Evolutionary conservation across 1,284 basidiomycete species (phyloP).

Genomic region (Tausonia pullulans): DNA sequence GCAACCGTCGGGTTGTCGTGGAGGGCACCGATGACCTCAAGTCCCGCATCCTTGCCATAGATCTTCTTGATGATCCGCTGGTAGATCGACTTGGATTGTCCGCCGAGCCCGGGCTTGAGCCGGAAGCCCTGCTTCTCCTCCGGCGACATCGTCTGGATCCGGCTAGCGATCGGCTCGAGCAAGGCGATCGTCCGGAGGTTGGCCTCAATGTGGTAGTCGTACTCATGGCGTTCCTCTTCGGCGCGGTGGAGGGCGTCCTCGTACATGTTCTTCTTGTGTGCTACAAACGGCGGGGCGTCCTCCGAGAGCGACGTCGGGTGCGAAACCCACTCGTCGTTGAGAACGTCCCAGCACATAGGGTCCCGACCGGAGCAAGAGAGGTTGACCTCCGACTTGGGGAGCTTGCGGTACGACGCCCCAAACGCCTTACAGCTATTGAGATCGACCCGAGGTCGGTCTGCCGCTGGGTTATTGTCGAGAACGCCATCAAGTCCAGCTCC

Average conservation of each 20-base stretch:
- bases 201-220: conserved; percentile 91
- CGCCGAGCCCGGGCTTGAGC: conserved; percentile 79
- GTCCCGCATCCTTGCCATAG: conserved; percentile 66
- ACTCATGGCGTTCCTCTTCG: conserved; percentile 98
- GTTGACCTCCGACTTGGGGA: conserved; percentile 80
- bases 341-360: conserved; percentile 86
- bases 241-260: conserved; percentile 93
- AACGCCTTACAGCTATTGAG: conserved; percentile 36
- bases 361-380: conserved; percentile 90
- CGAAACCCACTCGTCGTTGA: conserved; percentile 94
- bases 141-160: conserved; percentile 78
- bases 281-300: conserved; percentile 84
- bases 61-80: conserved; percentile 90
- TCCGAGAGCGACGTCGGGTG: conserved; percentile 95
- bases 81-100: conserved; percentile 77
- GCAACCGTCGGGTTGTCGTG: conserved; percentile 86
- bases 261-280: conserved; percentile 94
- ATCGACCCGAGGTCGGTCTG: conserved; percentile 46
- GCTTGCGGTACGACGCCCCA: conserved; percentile 85
- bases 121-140: conserved; percentile 79
- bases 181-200: conserved; percentile 83
- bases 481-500: conserved; percentile 38
- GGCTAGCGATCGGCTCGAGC: conserved; percentile 75
- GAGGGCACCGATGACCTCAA: conserved; percentile 78
- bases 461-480: conserved; percentile 47